Evolutionary conservation across 768 basidiomycete species (phyloP).

Genomic region (Rossbeevera mucosa): DNA sequence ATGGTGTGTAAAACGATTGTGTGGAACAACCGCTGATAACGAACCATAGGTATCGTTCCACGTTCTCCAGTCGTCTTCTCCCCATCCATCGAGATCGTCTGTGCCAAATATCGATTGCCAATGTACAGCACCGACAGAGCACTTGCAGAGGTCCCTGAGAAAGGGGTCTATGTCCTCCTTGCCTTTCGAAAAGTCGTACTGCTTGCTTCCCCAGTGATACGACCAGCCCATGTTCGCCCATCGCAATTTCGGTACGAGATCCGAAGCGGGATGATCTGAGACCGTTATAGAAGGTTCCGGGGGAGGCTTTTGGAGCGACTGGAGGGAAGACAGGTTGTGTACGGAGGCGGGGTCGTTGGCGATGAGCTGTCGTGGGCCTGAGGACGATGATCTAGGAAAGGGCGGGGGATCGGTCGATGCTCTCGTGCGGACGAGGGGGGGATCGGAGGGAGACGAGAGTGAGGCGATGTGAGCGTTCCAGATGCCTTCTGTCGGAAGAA

Average conservation of each 20-base stretch:
- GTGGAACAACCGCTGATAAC: constrained; percentile 4
- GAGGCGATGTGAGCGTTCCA: constrained; percentile 59
- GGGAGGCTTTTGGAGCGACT: constrained; percentile 53
- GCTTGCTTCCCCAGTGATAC: constrained; percentile 96
- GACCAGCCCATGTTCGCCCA: constrained; percentile 97
- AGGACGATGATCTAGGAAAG: constrained; percentile 8
- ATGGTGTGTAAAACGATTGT: neutral
- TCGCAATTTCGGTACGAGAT: constrained; percentile 71
- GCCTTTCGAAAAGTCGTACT: constrained; percentile 81
- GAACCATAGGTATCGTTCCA: constrained; percentile 84
- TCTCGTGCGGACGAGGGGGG: constrained; percentile 38
- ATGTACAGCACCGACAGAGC: constrained; percentile 56
- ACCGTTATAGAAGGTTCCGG: constrained; percentile 62
- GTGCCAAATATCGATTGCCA: constrained; percentile 64
- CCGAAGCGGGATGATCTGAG: constrained; percentile 43
- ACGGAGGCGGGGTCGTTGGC: constrained; percentile 66
- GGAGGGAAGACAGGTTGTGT: constrained; percentile 50
- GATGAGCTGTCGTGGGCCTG: constrained; percentile 63
- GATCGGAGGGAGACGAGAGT: constrained; percentile 34
- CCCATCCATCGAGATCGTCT: constrained; percentile 44
- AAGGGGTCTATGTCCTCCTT: constrained; percentile 57
- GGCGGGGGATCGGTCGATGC: constrained; percentile 19
- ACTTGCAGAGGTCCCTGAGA: constrained; percentile 55
- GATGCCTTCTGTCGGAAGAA: constrained; percentile 66
- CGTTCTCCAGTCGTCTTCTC: constrained; percentile 56